Conservation (phyloP, 2,329 filamentous ascomycete genomes). For the Colletotrichum gloeosporioides region DNA sequence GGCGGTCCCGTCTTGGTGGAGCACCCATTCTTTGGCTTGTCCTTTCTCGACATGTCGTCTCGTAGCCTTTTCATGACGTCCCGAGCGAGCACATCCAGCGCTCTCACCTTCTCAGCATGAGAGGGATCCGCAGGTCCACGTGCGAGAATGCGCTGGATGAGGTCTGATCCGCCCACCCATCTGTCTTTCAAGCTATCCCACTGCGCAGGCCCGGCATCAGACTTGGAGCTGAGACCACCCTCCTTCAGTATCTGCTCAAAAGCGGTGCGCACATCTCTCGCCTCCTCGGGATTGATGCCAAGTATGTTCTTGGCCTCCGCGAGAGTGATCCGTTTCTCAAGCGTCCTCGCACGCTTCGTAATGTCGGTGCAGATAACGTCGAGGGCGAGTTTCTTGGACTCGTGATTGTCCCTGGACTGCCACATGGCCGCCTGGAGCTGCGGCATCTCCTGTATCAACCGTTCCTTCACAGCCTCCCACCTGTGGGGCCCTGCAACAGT, state of each 20-base stretch:
- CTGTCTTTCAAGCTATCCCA: slow-evolving; percentile 73
- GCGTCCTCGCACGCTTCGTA: slow-evolving; percentile 76
- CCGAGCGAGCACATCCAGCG: slow-evolving; percentile 73
- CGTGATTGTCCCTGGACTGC: slow-evolving; percentile 59
- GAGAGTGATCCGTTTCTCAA: slow-evolving; percentile 72
- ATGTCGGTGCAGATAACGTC: slow-evolving; percentile 84
- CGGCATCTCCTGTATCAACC: slow-evolving; percentile 66
- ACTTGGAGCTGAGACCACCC: slow-evolving; percentile 73
- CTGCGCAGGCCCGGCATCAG: slow-evolving; percentile 73
- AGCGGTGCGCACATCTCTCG: slow-evolving; percentile 65
- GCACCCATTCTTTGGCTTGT: slow-evolving; percentile 36
- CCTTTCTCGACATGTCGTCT: slow-evolving; percentile 66
- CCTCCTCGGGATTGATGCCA: slow-evolving; percentile 47
- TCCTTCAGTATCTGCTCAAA: slow-evolving; percentile 71
- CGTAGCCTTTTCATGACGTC: slow-evolving; percentile 81
- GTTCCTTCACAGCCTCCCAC: slow-evolving; percentile 75
- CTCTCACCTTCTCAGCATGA: slow-evolving; percentile 62
- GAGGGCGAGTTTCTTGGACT: slow-evolving; percentile 71
- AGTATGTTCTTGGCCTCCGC: slow-evolving; percentile 73
- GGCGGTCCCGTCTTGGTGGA: neutral
- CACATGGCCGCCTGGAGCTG: slow-evolving; percentile 70
- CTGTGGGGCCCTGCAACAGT: slow-evolving; percentile 73
- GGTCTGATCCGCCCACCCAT: slow-evolving; percentile 66
- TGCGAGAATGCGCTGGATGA: slow-evolving; percentile 61
- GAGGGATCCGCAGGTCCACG: slow-evolving; percentile 56